Base-by-base conservation (phyloP, 1,139 yeast species). In the Eremothecium gossypii region DNA sequence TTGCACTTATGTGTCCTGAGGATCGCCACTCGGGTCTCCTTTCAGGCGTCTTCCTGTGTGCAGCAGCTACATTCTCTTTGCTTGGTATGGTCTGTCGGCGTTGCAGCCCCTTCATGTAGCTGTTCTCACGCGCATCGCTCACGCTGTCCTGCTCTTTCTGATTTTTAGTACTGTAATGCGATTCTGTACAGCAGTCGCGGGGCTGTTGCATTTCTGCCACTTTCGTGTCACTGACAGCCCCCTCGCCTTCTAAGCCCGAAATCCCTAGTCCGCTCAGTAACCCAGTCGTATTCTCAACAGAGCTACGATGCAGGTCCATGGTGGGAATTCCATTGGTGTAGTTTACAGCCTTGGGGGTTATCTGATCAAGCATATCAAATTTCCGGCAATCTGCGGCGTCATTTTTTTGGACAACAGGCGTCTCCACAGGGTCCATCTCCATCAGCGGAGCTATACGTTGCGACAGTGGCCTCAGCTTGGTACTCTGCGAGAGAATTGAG, bases 331-430 rank as follows among this genome's bases (percentile, higher is more conserved):
- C 31, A 11, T 11, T 12, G 23, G 17, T 32, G 17, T 32, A 32
- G 12, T n/a, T 10, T 11, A 10, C n/a, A 11, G 35, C 35, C 17
- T 32, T 32, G 17, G 35, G 35, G n/a, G 35, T 32, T 29, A n/a
- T 12, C 23, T 32, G 23, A 14, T 32, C 35, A 29, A 29, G 11
- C 13, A 14, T 11, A 32, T n/a, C n/a, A n/a, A n/a, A n/a, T 11
- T 13, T 13, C 12, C 17, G 35, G 12, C n/a, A 10, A 32, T 10
- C 35, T 13, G 20, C 13, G n/a, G 35, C 35, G 20, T 32, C 17
- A 13, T n/a, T 32, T 10, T 12, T 11, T 13, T 13, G 20, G 17
- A 32, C 20, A 14, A 32, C 20, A 11, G 35, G 35, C n/a, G 35
- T 32, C 20, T 32, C 20, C 20, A 11, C 5, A 10, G 35, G 35